Evolutionary conservation across 2,329 filamentous ascomycete genomes (phyloP).

Genomic region (Bipolaris zeicola): DNA sequence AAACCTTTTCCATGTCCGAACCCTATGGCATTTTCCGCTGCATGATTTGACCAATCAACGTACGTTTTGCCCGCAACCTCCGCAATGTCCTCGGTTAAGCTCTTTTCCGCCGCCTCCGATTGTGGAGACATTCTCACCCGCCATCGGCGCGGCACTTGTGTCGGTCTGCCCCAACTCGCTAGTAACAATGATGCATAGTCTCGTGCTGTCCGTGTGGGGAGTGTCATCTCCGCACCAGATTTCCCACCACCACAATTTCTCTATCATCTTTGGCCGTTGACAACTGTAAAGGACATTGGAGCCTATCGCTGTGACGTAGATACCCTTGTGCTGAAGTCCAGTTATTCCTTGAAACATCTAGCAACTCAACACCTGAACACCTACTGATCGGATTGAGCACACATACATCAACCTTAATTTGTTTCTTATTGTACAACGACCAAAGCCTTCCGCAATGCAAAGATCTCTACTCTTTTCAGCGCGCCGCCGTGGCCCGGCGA

Average conservation of each 20-base stretch:
- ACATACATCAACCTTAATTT: background rate
- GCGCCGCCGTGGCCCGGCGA: slow-evolving; percentile 37
- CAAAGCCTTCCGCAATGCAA: slow-evolving; percentile 35
- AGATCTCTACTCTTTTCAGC: slow-evolving; percentile 42
- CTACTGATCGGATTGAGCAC: background rate
- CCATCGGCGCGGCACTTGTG: slow-evolving; percentile 41
- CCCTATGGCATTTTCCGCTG: slow-evolving; percentile 17
- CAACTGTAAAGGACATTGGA: slow-evolving; percentile 20
- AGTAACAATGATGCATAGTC: slow-evolving; percentile 30
- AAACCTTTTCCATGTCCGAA: slow-evolving; percentile 29
- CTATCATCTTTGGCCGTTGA: slow-evolving; percentile 14
- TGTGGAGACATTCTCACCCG: slow-evolving; percentile 37
- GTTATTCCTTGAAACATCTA: background rate
- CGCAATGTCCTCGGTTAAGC: slow-evolving; percentile 30
- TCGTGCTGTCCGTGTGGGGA: slow-evolving; percentile 40
- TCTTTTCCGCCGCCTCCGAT: slow-evolving; percentile 28
- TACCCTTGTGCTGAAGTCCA: slow-evolving; percentile 6
- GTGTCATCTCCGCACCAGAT: slow-evolving; percentile 33
- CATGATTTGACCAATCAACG: slow-evolving; percentile 17
- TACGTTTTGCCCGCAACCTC: slow-evolving; percentile 20
- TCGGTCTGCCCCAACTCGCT: slow-evolving; percentile 35
- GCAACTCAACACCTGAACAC: background rate
- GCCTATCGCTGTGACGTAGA: slow-evolving; percentile 5
- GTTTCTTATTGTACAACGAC: background rate
- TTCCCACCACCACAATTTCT: slow-evolving; percentile 17